These are phyloP conservation scores for Cercophora scortea DNA, from an alignment of 495 filamentous ascomycete genomes.

Conservation along the genomic window DNA sequence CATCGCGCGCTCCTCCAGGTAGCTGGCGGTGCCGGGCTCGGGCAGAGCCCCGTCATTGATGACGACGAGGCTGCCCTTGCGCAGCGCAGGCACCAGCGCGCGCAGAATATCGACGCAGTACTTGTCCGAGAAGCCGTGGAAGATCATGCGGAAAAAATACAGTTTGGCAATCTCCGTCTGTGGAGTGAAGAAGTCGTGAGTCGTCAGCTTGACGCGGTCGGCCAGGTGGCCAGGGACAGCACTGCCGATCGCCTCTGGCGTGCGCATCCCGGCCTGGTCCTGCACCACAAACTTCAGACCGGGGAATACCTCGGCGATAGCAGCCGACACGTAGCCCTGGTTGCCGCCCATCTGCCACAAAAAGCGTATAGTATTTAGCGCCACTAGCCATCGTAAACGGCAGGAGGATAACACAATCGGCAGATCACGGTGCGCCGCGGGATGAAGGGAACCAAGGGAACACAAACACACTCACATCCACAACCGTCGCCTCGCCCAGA, in stretches of 20 bases:
- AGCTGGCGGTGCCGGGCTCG: conserved; percentile 16
- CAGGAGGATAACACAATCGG: too few species aligned
- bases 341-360: conserved; percentile 17
- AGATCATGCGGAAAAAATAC: conserved; percentile 46
- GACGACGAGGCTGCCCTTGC: conserved; percentile 36
- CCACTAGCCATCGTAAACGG: neutral
- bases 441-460: neutral
- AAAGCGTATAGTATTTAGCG: neutral
- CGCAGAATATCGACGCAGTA: conserved; percentile 43
- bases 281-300: conserved; percentile 18
- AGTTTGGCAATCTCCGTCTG: conserved; percentile 39
- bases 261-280: conserved; percentile 16
- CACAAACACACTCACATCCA: conserved; percentile 9
- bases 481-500: conserved; percentile 10
- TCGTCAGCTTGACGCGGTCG: conserved; percentile 15
- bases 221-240: conserved; percentile 12
- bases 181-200: conserved; percentile 44
- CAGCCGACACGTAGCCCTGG: conserved; percentile 19
- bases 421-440: too few species aligned
- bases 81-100: conserved; percentile 42
- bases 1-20: conserved; percentile 14
- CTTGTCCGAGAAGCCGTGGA: conserved; percentile 50
- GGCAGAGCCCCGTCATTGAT: conserved; percentile 41
- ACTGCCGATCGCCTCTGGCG: conserved; percentile 9
- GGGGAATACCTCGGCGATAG: conserved; percentile 15